Base-by-base conservation (phyloP, 2,329 filamentous ascomycete species). In the Aspergillus fumigatiaffinis region DNA sequence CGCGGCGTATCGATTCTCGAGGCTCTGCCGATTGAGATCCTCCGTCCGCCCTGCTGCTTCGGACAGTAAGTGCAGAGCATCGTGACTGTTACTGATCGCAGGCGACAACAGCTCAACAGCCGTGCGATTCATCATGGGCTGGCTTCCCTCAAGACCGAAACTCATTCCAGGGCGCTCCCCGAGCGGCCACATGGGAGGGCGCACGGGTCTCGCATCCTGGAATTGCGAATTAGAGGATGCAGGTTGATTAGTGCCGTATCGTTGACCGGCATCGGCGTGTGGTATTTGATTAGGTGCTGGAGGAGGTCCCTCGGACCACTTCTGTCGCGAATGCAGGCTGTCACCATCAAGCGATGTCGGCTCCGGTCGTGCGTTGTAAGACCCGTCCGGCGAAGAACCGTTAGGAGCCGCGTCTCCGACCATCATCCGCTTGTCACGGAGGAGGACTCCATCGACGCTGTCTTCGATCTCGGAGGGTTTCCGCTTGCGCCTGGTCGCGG, bases 401-500 rank as follows among this genome's bases (percentile, higher is more conserved):
- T 69, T 68, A 35, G 66, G 60, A 25, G 63, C 56, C 32, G 75
- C 76, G 53, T 82, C 82, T 67, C 67, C 78, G 53, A 68, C 74
- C 77, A 76, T 81, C 84, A 64, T 89, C 80, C 75, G 73, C 64
- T 76, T 77, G 61, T 77, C 75, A 57, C 75, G 64, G 81, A 66
- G 72, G 21, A 75, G 69, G 17, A 72, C 66, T 29, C 68, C 69
- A 25, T 79, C 76, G 26, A 71, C 67, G 35, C 78, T 77, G 29
- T 76, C 76, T 8, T 79, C 78, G 10, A 62, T 62, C 41, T 71
- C 80, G 26, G 78, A 85, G 50, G 83, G 83, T 81, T 94, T 95
- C 71, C 92, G 86, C 85, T 97, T 97, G 71, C 94, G 87, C 52
- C 94, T 84, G 32, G 92, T 97, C 21, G 92, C 91, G 61, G 92